These are phyloP conservation scores for Calocera viscosa DNA, from an alignment of 768 basidiomycete genomes.

Conservation along the genomic window DNA sequence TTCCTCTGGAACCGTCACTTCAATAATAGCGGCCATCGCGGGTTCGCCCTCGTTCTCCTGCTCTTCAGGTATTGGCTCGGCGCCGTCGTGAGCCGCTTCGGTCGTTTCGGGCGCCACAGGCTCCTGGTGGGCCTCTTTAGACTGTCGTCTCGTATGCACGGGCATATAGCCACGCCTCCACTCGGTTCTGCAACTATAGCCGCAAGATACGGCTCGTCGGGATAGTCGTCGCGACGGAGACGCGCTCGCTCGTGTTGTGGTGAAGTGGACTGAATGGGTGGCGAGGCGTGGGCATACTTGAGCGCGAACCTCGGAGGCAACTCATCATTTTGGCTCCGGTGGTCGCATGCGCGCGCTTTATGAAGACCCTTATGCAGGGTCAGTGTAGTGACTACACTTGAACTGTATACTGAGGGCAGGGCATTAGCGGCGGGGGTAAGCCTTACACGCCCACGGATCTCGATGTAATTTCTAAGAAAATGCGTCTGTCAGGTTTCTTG, in stretches of 20 bases:
- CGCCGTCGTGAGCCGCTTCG: background rate
- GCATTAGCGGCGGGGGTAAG: too few relatives aligned
- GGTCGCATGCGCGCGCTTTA: background rate
- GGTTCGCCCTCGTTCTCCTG: background rate
- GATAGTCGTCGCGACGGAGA: background rate
- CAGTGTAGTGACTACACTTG: background rate
- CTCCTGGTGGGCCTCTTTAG: background rate
- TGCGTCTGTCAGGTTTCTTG: too few relatives aligned
- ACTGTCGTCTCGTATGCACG: background rate
- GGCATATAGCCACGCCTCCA: background rate
- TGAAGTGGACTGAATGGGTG: constrained; percentile 1
- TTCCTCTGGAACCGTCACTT: background rate
- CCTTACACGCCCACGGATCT: too few relatives aligned
- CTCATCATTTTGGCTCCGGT: background rate
- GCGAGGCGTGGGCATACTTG: background rate
- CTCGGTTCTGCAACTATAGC: background rate
- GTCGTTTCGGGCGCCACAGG: background rate
- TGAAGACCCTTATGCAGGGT: background rate
- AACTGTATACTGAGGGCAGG: too few relatives aligned
- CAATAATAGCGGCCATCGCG: background rate
- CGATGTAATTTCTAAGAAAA: too few relatives aligned
- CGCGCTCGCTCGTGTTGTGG: background rate
- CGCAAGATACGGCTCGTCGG: background rate
- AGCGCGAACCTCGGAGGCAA: background rate
- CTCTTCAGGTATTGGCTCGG: background rate